phyloP scores from a whole-genome alignment of 164 flowering plant genomes.

The Umbilicus rupestris region DNA sequence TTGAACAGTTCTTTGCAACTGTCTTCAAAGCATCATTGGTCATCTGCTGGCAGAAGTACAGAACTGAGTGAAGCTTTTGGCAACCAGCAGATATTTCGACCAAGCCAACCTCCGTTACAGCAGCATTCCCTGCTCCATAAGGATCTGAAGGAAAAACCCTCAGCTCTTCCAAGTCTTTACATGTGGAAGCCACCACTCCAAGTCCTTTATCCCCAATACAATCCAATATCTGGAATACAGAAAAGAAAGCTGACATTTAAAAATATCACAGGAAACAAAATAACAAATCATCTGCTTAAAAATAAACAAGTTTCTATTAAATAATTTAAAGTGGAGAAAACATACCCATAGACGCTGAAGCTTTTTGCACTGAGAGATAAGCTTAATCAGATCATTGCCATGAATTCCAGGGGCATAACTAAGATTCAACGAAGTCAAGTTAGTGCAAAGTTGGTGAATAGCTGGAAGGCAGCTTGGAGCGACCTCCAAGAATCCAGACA shows the following conservation, averaged over 20 bases:
- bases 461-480: conserved; percentile 41
- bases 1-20: conserved; percentile 70
- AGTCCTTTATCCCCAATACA: conserved; percentile 79
- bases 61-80: conserved; percentile 62
- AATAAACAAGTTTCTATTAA: not conserved
- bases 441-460: conserved; percentile 46
- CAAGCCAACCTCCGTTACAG: conserved; percentile 71
- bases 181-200: conserved; percentile 56
- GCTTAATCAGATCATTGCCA: conserved; percentile 40
- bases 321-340: conserved; percentile 8
- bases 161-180: conserved; percentile 71
- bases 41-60: conserved; percentile 84
- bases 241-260: not conserved
- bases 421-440: conserved; percentile 63
- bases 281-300: too few species aligned
- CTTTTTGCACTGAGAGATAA: conserved; percentile 49
- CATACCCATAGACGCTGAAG: conserved; percentile 79
- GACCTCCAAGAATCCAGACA: conserved; percentile 80
- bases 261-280: too few species aligned
- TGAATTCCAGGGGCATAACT: conserved; percentile 67
- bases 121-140: conserved; percentile 34
- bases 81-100: conserved; percentile 71
- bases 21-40: conserved; percentile 80
- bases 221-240: conserved; percentile 56
- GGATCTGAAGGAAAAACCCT: conserved; percentile 78